A percentile compares a stretch with the other conserved stretches of the same genome.
These are phyloP conservation scores for Trichosanthes cucumerina DNA, from an alignment of 306 rosid species.

Conservation along the genomic window DNA sequence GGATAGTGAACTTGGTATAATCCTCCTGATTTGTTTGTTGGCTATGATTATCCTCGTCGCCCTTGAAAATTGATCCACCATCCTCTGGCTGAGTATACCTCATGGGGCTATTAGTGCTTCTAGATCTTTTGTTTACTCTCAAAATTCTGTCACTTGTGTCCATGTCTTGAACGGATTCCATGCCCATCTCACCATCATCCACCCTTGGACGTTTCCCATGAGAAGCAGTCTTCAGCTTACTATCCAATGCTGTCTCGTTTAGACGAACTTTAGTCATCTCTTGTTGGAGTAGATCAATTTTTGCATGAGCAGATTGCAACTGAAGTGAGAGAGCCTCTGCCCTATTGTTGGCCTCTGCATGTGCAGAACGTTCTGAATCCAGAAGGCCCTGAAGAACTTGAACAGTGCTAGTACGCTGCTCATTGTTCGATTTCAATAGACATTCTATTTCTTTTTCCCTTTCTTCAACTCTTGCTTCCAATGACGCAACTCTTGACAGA, in stretches of 20 bases:
- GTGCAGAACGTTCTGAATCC: conserved; percentile 88
- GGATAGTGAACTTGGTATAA: conserved; percentile 66
- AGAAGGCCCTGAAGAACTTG: conserved; percentile 72
- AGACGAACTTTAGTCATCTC: conserved; percentile 68
- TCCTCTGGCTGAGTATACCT: conserved; percentile 51
- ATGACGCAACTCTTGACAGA: conserved; percentile 33
- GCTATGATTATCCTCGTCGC: conserved; percentile 63
- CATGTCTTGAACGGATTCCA: conserved; percentile 63
- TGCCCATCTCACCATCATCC: conserved; percentile 49
- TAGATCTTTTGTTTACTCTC: conserved; percentile 53
- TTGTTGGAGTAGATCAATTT: conserved; percentile 77
- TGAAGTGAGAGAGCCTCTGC: conserved; percentile 84
- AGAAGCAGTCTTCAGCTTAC: conserved; percentile 58
- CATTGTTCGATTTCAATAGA: conserved; percentile 60
- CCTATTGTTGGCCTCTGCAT: conserved; percentile 73
- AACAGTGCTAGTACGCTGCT: conserved; percentile 55
- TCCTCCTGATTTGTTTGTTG: conserved; percentile 60
- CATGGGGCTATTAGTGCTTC: conserved; percentile 46
- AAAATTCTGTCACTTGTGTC: conserved; percentile 45
- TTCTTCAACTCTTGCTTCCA: conserved; percentile 68
- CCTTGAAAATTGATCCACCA: conserved; percentile 75
- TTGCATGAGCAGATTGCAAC: conserved; percentile 80
- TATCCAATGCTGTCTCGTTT: conserved; percentile 67
- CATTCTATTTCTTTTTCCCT: conserved; percentile 76
- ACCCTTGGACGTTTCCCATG: conserved; percentile 68